phyloP scores from a whole-genome alignment of 208 protist genomes.

The Leishmania major region DNA sequence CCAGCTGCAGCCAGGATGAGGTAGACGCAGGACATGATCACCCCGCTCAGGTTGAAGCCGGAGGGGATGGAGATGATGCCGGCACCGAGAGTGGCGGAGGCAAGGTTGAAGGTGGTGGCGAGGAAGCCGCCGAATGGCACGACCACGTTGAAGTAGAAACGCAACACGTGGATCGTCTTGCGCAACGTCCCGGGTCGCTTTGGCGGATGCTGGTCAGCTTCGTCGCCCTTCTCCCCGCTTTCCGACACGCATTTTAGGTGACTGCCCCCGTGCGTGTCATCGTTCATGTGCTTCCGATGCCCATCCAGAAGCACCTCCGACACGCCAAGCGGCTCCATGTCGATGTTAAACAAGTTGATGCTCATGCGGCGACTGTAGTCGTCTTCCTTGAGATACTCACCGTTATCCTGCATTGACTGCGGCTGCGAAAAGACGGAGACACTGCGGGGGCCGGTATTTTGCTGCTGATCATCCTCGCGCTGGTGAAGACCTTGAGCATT shows the following conservation, averaged over 20 bases:
- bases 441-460: too few species aligned
- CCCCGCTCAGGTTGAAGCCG: constrained; percentile 56
- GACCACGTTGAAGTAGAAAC: constrained; percentile 32
- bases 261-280: background rate
- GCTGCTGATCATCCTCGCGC: background rate
- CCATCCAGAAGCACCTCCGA: constrained; percentile 21
- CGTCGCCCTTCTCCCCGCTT: background rate
- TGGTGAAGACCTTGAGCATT: background rate
- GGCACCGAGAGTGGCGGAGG: constrained; percentile 51
- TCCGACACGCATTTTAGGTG: constrained; percentile 18
- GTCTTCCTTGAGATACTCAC: constrained; percentile 15
- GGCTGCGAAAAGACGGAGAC: background rate
- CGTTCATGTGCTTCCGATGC: constrained; percentile 10
- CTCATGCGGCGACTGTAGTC: constrained; percentile 28
- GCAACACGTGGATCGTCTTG: constrained; percentile 21
- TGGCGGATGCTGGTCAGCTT: background rate
- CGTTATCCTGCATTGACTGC: background rate
- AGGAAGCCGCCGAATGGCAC: constrained; percentile 54
- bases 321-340: constrained; percentile 11
- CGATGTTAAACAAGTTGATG: constrained; percentile 28
- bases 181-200: constrained; percentile 3
- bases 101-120: constrained; percentile 53
- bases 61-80: constrained; percentile 66
- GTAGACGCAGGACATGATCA: constrained; percentile 50
- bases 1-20: constrained; percentile 38